Evolutionary conservation across 2,329 filamentous ascomycete species (phyloP), one percentile per base, ranked within the genome.

Genomic region (Phyllosticta ampelicida): DNA sequence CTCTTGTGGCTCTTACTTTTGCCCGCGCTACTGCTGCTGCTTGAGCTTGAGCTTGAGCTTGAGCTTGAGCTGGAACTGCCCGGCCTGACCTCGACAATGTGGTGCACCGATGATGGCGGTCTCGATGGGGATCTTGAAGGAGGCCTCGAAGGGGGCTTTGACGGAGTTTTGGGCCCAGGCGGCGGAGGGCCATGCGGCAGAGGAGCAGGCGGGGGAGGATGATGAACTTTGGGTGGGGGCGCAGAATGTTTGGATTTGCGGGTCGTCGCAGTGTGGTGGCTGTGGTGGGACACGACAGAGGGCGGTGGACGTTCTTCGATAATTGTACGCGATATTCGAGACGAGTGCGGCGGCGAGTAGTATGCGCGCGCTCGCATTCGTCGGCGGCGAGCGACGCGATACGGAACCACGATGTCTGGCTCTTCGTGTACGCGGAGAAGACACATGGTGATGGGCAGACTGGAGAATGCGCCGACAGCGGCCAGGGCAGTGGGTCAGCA

Each of bases 61-160:
- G 44, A 74, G 71, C 62, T 75, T 75, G 65, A 67, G 61, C 58
- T 65, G 16, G 55, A 63, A 13, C 66, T 67, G 54, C 66, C 60
- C 55, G 68, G 71, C 57, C 67, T 69, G 48, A 78, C 76, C 63
- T 78, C 73, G 54, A 78, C 74, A 56, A 76, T 76, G 61, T 77
- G 73, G 61, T 77, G 73, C 19, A 61, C 63, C 9, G 62, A 53
- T 51, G 65, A 62, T n/a, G 21, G 29, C n/a, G 59, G 54, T 56
- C 57, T 57, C 59, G 61, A 57, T 30, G 60, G 48, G 44, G 29
- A 16, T 8, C 36, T 26, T 26, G 23, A 62, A 16, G 18, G 26
- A 19, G 58, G 54, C 55, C 57, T 56, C 59, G 61, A 56, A 30
- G 60, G 48, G 48, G 28, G 23, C 23, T 8, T 26, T 8, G 23